A percentile compares a stretch with the other conserved stretches of the same genome.
Conservation (phyloP, 2,329 filamentous ascomycete genomes). For the Fusarium sp. region DNA sequence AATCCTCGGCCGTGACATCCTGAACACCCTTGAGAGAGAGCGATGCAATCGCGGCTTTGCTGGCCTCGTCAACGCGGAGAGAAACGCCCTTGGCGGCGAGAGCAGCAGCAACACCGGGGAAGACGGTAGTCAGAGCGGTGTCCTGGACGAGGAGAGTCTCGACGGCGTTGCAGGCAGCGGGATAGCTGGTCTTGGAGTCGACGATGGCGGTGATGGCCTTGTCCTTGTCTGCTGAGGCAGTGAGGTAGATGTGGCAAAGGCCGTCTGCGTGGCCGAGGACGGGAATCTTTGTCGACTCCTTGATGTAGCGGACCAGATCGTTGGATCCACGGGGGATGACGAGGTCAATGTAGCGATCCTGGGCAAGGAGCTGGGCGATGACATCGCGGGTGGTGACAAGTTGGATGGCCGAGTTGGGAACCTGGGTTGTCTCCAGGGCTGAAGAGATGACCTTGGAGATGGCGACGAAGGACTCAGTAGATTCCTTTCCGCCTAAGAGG, state of each 20-base stretch:
- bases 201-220: slow-evolving; percentile 83
- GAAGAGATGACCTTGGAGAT: slow-evolving; percentile 87
- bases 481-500: slow-evolving; percentile 86
- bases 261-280: slow-evolving; percentile 97
- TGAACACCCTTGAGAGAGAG: slow-evolving; percentile 65
- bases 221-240: slow-evolving; percentile 77
- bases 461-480: slow-evolving; percentile 91
- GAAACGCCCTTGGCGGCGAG: slow-evolving; percentile 82
- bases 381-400: slow-evolving; percentile 93
- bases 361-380: slow-evolving; percentile 86
- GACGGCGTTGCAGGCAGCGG: slow-evolving; percentile 94
- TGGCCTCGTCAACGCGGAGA: slow-evolving; percentile 80
- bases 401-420: slow-evolving; percentile 90
- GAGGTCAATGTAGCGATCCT: slow-evolving; percentile 91
- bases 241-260: slow-evolving; percentile 88
- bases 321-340: slow-evolving; percentile 94
- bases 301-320: slow-evolving; percentile 90
- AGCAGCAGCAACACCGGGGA: slow-evolving; percentile 79
- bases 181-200: slow-evolving; percentile 94
- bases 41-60: slow-evolving; percentile 71
- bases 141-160: slow-evolving; percentile 91
- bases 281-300: slow-evolving; percentile 90
- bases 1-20: slow-evolving; percentile 78
- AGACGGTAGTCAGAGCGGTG: slow-evolving; percentile 71
- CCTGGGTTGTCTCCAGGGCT: slow-evolving; percentile 77